phyloP scores from a whole-genome alignment of 768 basidiomycete species.

The Amyloporia xantha region DNA sequence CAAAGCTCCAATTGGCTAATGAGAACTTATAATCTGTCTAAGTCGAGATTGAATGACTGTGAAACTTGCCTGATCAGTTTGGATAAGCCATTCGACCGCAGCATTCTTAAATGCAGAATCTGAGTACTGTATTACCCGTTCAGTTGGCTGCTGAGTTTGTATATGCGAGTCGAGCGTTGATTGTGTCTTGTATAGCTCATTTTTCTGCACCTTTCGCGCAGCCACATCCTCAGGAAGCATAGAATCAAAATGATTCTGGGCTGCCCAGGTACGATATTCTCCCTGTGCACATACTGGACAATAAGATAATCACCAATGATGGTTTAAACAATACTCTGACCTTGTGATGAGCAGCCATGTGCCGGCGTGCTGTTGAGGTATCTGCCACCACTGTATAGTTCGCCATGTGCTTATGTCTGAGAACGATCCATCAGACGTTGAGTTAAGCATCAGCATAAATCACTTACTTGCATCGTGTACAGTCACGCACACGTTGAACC shows the following conservation, averaged over 20 bases:
- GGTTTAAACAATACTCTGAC: not conserved
- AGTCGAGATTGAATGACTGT: not conserved
- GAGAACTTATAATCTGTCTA: not conserved
- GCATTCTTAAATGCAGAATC: constrained; percentile 24
- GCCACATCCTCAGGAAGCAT: constrained; percentile 23
- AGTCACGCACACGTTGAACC: not conserved
- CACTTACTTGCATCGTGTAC: not conserved
- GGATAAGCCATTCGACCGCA: constrained; percentile 32
- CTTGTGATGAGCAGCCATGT: not conserved
- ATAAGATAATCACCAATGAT: not conserved
- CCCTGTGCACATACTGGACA: not conserved
- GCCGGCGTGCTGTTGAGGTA: not conserved
- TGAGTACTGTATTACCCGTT: constrained; percentile 23
- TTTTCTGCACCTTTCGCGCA: constrained; percentile 18
- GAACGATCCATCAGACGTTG: not conserved
- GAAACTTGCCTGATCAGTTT: constrained; percentile 30
- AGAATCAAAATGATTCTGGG: constrained; percentile 22
- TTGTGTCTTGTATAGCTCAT: constrained; percentile 8
- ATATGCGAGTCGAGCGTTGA: constrained; percentile 24
- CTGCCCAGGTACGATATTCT: constrained; percentile 24
- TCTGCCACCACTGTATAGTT: not conserved
- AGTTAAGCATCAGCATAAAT: not conserved
- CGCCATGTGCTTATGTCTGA: not conserved
- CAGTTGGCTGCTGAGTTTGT: constrained; percentile 9
- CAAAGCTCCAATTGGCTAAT: constrained; percentile 27